Evolutionary conservation across 2,329 filamentous ascomycete species (phyloP), one percentile per base, ranked within the genome.

Genomic region (Xylaria arbuscula): DNA sequence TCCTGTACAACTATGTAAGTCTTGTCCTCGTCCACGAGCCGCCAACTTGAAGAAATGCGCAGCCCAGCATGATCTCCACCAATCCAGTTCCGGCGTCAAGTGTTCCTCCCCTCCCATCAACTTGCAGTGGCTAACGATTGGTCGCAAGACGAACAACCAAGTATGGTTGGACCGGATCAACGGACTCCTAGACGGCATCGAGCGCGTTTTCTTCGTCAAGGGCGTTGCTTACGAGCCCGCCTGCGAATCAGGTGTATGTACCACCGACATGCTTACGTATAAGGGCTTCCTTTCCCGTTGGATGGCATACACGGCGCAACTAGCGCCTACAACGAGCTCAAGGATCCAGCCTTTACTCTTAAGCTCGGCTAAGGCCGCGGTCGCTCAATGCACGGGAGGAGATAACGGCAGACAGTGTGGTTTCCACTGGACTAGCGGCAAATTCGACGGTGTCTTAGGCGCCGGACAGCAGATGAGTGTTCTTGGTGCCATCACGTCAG

Each of bases 211-310:
- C 80, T 81, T 83, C 60, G 75, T 82, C 66, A 78, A 79, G 47
- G 75, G 73, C 40, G 72, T 88, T 71, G 86, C 88, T 79, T 85
- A 81, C 76, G 87, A 89, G 74, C 78, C 78, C 19, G 80, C 83
- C 6, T 90, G 88, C 77, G 88, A 89, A 77, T 77, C 67, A 19
- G 76, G 78, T 50, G 78, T 73, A 5, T 89, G 87, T 80, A 84
- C 85, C 72, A 79, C 82, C 55, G 87, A 89, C 72, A 86, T 88
- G 76, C 80, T 83, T 64, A 82, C 82, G 15, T 89, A 87, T 83
- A 89, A 89, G 76, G 87, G 85, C 36, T 88, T 87, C 75, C 80
- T 88, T 7, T 78, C 83, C 40, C 86, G 87, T 53, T 89, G 85
- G 81, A 75, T 83, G 66, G 81, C 80, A 0, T 74, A 77, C 22